Base-by-base conservation (phyloP, 352 stramenopile species). In the Phytophthora pistaciae region DNA sequence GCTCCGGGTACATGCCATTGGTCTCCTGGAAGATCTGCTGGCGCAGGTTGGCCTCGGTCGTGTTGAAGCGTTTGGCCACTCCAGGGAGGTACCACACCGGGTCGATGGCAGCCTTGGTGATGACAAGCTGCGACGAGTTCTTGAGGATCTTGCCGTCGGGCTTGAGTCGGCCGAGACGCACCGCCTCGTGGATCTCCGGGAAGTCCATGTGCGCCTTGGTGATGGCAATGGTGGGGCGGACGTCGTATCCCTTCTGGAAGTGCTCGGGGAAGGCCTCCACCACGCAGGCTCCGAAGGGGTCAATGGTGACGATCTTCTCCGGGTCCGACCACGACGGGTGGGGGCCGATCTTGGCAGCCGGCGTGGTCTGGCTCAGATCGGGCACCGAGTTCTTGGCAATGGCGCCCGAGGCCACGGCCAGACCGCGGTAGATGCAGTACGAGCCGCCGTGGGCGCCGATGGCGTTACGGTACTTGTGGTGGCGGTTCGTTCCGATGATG, bases 1-100 rank as follows among this genome's bases (percentile, higher is more conserved):
- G 78, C 82, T 99, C 98, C 5, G 98, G 98, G 79, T 99, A 99
- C 98, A 99, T 99, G 70, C 98, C 98, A 81, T 99, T 99, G 40
- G 98, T 99, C 85, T 99, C 98, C 60, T 98, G 93, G 84, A 99
- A 99, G 57, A 99, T 98, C 44, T 96, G 91, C 76, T 99, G 94
- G 42, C 98, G 95, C 42, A 99, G 81, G 68, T 98, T 91, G 6
- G 83, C 74, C 75, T 99, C 98, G 2, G 95, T 98, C 59, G 95
- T 98, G 77, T 98, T 98, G 79, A 99, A 99, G 60, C 98, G 96
- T 73, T 98, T 96, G 52, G 98, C 98, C 60, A 99, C 96, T 70
- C 98, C 98, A 8, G 98, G 98, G 42, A 99, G 88, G 76, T 99
- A 99, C 98, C 98, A 99, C 54, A 99, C 98, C 1, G 98, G 98